Evolutionary conservation across 2,329 filamentous ascomycete species (phyloP).

Genomic region (Colletotrichum sublineola): DNA sequence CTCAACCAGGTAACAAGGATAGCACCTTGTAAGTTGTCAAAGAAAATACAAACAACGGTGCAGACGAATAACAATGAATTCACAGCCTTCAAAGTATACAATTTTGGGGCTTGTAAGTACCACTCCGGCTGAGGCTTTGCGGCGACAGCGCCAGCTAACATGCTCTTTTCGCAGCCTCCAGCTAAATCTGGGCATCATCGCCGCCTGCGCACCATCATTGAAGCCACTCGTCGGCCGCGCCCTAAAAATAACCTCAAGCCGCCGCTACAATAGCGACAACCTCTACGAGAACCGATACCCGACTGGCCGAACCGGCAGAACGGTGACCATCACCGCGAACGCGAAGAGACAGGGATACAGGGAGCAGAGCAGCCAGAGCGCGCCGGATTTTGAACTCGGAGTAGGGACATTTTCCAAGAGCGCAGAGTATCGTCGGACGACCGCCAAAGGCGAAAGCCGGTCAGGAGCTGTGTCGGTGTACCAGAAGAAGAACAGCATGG

Average conservation of each 20-base stretch:
- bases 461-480: slow-evolving; percentile 16
- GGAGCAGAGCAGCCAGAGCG: slow-evolving; percentile 30
- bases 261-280: slow-evolving; percentile 19
- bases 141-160: slow-evolving; percentile 1
- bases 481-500: slow-evolving; percentile 20
- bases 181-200: slow-evolving; percentile 56
- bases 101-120: slow-evolving; percentile 53
- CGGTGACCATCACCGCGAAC: slow-evolving; percentile 9
- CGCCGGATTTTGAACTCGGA: slow-evolving; percentile 31
- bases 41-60: neutral
- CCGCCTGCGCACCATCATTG: slow-evolving; percentile 55
- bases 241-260: slow-evolving; percentile 47
- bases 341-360: slow-evolving; percentile 29
- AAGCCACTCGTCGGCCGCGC: slow-evolving; percentile 52
- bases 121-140: neutral
- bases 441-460: slow-evolving; percentile 18
- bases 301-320: slow-evolving; percentile 21
- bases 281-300: slow-evolving; percentile 38
- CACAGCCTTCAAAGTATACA: slow-evolving; percentile 45
- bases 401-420: slow-evolving; percentile 11
- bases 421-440: slow-evolving; percentile 12
- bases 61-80: neutral
- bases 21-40: slow-evolving; percentile 50
- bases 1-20: slow-evolving; percentile 49
- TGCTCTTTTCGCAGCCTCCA: slow-evolving; percentile 51